Conservation (phyloP, 768 basidiomycete species). For the Trametes cubensis region DNA sequence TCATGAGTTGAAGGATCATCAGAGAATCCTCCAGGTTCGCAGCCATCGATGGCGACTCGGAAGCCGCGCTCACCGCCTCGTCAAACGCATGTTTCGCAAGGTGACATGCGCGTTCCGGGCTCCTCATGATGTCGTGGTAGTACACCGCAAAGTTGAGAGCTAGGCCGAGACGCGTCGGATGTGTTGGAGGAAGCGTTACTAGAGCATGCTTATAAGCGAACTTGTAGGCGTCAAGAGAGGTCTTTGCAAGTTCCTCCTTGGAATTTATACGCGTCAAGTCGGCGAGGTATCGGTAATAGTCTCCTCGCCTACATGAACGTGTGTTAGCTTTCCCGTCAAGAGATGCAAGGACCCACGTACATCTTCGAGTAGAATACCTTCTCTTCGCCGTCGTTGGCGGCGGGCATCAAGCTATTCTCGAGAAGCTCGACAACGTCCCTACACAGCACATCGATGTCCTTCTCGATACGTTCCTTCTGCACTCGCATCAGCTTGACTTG, state of each 20-base stretch:
- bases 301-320: slow-evolving; percentile 64
- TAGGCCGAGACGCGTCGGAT: slow-evolving; percentile 86
- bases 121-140: slow-evolving; percentile 85
- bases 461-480: slow-evolving; percentile 76
- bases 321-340: slow-evolving; percentile 19
- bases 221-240: slow-evolving; percentile 85
- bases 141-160: slow-evolving; percentile 95
- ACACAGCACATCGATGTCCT: slow-evolving; percentile 75
- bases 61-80: slow-evolving; percentile 64
- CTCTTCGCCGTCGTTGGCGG: slow-evolving; percentile 75
- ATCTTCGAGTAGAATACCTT: slow-evolving; percentile 91
- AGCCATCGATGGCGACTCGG: slow-evolving; percentile 35
- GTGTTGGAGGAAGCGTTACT: slow-evolving; percentile 71
- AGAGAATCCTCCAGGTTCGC: slow-evolving; percentile 74
- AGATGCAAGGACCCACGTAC: slow-evolving; percentile 43
- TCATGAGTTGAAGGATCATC: slow-evolving; percentile 79
- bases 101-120: slow-evolving; percentile 85
- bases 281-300: slow-evolving; percentile 90
- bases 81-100: slow-evolving; percentile 92
- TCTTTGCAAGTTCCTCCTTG: slow-evolving; percentile 67
- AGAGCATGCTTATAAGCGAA: slow-evolving; percentile 81
- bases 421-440: slow-evolving; percentile 76
- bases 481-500: slow-evolving; percentile 69
- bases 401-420: slow-evolving; percentile 57
- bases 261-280: slow-evolving; percentile 78